phyloP scores from a whole-genome alignment of 1,284 basidiomycete species.

The Pyrrhoderma noxium region DNA sequence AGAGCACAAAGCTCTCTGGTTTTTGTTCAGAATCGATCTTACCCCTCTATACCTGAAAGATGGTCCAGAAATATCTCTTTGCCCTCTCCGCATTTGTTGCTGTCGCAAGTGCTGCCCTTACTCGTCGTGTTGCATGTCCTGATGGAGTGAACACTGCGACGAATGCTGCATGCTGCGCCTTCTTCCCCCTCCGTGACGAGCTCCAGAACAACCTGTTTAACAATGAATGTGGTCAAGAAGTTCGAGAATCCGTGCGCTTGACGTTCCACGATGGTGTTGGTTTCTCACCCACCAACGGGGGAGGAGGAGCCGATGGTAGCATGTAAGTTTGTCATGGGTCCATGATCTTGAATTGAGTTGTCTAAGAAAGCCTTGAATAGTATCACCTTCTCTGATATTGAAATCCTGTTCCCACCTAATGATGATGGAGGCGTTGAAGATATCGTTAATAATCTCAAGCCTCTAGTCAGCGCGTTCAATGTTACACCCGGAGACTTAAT shows the following conservation, averaged over 20 bases:
- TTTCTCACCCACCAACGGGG: conserved; percentile 25
- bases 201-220: conserved; percentile 36
- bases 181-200: conserved; percentile 32
- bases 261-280: conserved; percentile 42
- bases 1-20: no score
- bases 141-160: conserved; percentile 28
- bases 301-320: conserved; percentile 35
- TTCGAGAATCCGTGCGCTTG: conserved; percentile 36
- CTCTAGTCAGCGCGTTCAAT: conserved; percentile 25
- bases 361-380: conserved; percentile 26
- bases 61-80: conserved; percentile 19
- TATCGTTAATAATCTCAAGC: conserved; percentile 28
- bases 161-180: conserved; percentile 33
- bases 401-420: conserved; percentile 5
- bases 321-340: conserved; percentile 17
- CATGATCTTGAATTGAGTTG: conserved; percentile 17
- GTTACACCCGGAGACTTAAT: conserved; percentile 23
- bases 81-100: conserved; percentile 19
- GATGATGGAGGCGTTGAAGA: conserved; percentile 34
- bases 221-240: conserved; percentile 34
- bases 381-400: conserved; percentile 27
- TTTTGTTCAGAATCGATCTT: no score
- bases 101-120: conserved; percentile 23
- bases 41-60: no score
- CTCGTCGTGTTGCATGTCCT: conserved; percentile 30